phyloP scores from a whole-genome alignment of 257 asterid species.

The Paraleonurus japonicus region DNA sequence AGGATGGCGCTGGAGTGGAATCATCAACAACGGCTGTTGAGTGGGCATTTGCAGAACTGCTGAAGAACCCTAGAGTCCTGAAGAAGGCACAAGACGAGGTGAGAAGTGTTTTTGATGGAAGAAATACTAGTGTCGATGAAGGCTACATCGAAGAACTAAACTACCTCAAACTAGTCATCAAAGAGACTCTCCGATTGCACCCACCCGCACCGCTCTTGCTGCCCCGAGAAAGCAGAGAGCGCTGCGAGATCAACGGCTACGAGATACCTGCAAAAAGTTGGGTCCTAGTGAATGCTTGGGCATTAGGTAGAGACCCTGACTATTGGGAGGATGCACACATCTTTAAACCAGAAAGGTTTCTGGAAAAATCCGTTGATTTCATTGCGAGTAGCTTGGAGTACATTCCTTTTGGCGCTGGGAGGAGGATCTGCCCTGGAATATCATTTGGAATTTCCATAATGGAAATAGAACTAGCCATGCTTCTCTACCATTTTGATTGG shows the following conservation, averaged over 20 bases:
- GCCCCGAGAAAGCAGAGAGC: constrained; percentile 18
- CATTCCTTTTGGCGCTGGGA: constrained; percentile 35
- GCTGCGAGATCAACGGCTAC: constrained; percentile 21
- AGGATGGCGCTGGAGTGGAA: constrained; percentile 27
- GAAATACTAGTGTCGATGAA: background rate
- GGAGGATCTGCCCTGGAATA: too few relatives aligned
- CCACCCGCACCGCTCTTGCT: constrained; percentile 24
- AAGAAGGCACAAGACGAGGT: constrained; percentile 26
- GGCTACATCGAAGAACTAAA: constrained; percentile 1
- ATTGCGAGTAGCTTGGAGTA: background rate
- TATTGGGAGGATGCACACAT: constrained; percentile 28
- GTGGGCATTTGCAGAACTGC: constrained; percentile 32
- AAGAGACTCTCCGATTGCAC: constrained; percentile 29
- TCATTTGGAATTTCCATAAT: constrained; percentile 9
- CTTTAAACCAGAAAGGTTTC: constrained; percentile 29
- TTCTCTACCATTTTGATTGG: constrained; percentile 15
- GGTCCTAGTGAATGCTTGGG: constrained; percentile 27
- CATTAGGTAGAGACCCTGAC: constrained; percentile 26
- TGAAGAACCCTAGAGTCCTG: constrained; percentile 18
- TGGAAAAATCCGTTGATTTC: background rate
- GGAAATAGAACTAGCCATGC: constrained; percentile 19
- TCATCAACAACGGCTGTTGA: background rate
- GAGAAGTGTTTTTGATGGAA: constrained; percentile 3
- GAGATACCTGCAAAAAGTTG: constrained; percentile 11
- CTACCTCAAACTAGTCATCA: constrained; percentile 21